Evolutionary conservation across 2,329 filamentous ascomycete species (phyloP).

Genomic region (Achaetomium macrosporum): DNA sequence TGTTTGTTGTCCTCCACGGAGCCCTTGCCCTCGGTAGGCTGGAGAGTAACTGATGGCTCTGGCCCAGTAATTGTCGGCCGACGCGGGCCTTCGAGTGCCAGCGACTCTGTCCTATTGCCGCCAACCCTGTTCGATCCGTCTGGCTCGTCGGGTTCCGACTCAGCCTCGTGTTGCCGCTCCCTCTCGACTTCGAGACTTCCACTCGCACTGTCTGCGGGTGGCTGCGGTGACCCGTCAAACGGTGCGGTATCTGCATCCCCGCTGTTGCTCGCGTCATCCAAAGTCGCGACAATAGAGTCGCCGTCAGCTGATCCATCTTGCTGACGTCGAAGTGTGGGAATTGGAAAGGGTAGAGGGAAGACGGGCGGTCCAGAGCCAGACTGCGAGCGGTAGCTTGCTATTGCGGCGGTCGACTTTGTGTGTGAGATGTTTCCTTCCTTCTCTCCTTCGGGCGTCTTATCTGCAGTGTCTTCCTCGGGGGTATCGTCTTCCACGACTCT

Average conservation of each 20-base stretch:
- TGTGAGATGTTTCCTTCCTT: not conserved
- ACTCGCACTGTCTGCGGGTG: slow-evolving; percentile 12
- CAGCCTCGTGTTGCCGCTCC: too few relatives aligned
- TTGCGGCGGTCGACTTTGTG: slow-evolving; percentile 5
- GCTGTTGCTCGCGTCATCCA: slow-evolving; percentile 47
- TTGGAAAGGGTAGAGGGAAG: slow-evolving; percentile 59
- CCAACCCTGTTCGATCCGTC: too few relatives aligned
- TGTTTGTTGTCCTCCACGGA: too few relatives aligned
- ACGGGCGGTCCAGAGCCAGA: slow-evolving; percentile 40
- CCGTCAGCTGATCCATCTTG: slow-evolving; percentile 52
- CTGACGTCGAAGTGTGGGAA: slow-evolving; percentile 47
- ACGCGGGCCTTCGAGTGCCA: too few relatives aligned
- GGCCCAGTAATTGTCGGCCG: too few relatives aligned
- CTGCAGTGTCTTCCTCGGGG: slow-evolving; percentile 25
- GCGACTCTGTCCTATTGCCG: too few relatives aligned
- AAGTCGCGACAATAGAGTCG: slow-evolving; percentile 52
- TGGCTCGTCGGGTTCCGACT: too few relatives aligned
- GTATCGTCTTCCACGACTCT: slow-evolving; percentile 47
- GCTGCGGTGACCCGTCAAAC: not conserved
- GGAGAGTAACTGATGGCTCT: too few relatives aligned
- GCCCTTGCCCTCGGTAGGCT: not conserved
- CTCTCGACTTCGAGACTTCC: too few relatives aligned
- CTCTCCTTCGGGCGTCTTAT: not conserved
- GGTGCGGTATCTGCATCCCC: slow-evolving; percentile 28
- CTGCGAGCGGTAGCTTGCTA: slow-evolving; percentile 25